phyloP scores from a whole-genome alignment of 441 rosid genomes.

The Flueggea neowawraea region DNA sequence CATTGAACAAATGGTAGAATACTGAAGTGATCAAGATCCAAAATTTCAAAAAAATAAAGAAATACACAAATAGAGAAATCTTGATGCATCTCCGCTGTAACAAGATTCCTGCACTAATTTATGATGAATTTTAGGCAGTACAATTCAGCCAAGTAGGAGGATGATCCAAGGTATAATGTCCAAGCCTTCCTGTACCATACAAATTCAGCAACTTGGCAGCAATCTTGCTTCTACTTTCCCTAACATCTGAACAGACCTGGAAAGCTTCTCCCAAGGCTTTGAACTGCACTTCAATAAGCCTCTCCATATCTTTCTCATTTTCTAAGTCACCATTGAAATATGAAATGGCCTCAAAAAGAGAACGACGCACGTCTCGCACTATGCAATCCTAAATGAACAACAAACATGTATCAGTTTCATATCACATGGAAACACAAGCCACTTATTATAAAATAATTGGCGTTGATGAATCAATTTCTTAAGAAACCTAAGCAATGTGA shows the following conservation, averaged over 20 bases:
- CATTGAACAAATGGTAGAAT: too few species aligned
- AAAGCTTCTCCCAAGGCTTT: constrained; percentile 36
- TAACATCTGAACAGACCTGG: constrained; percentile 29
- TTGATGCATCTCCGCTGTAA: too few species aligned
- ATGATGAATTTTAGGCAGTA: too few species aligned
- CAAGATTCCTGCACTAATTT: too few species aligned
- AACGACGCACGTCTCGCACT: constrained; percentile 50
- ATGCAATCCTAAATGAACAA: constrained; percentile 40
- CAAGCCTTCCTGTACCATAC: constrained; percentile 69
- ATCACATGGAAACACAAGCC: too few species aligned
- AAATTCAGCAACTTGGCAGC: constrained; percentile 58
- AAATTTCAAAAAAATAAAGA: too few species aligned
- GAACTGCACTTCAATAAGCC: constrained; percentile 45
- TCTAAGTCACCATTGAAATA: constrained; percentile 26
- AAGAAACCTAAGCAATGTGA: not conserved
- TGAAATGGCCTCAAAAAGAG: constrained; percentile 43
- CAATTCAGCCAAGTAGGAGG: not conserved
- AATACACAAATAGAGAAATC: too few species aligned
- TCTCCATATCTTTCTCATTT: constrained; percentile 27
- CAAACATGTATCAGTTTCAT: not conserved
- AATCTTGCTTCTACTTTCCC: constrained; percentile 32
- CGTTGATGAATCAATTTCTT: not conserved
- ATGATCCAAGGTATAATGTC: constrained; percentile 49
- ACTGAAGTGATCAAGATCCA: too few species aligned
- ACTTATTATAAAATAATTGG: not conserved